Percentiles rank a stretch among this genome's conserved stretches.
Conservation (phyloP, 2,329 filamentous ascomycete genomes). For the Ambrosiella cleistominuta region DNA sequence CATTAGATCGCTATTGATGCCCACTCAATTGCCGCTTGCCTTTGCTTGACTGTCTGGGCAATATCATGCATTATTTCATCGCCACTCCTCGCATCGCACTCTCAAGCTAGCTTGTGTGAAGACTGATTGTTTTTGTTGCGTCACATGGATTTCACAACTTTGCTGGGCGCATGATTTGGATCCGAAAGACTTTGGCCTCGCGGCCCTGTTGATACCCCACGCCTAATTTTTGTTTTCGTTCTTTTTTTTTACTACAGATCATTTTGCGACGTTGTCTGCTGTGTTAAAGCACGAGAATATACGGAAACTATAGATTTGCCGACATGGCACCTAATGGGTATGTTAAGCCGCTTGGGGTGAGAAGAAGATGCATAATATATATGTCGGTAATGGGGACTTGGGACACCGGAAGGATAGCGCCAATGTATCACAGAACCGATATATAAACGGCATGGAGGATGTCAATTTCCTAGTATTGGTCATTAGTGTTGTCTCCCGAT, state of each 20-base stretch:
- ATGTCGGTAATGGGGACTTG: neutral
- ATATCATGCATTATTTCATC: too few relatives aligned
- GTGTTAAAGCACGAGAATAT: neutral
- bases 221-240: neutral
- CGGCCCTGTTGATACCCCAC: neutral
- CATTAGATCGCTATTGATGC: neutral
- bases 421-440: too few relatives aligned
- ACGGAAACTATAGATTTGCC: neutral
- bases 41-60: too few relatives aligned
- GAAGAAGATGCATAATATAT: neutral
- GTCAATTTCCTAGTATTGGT: too few relatives aligned
- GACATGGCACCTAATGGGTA: conserved; percentile 7
- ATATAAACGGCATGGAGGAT: too few relatives aligned
- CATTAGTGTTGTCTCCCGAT: too few relatives aligned
- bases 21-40: too few relatives aligned
- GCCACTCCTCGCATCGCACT: too few relatives aligned
- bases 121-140: neutral
- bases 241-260: neutral
- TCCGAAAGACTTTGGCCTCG: neutral
- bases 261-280: neutral
- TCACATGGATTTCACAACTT: neutral
- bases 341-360: neutral
- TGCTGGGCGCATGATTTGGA: neutral
- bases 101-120: too few relatives aligned
- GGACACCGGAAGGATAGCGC: neutral